Evolutionary conservation across 805 yeast genomes (phyloP), one percentile per base, ranked within the genome.

Genomic region (Zygotorulaspora sp.): DNA sequence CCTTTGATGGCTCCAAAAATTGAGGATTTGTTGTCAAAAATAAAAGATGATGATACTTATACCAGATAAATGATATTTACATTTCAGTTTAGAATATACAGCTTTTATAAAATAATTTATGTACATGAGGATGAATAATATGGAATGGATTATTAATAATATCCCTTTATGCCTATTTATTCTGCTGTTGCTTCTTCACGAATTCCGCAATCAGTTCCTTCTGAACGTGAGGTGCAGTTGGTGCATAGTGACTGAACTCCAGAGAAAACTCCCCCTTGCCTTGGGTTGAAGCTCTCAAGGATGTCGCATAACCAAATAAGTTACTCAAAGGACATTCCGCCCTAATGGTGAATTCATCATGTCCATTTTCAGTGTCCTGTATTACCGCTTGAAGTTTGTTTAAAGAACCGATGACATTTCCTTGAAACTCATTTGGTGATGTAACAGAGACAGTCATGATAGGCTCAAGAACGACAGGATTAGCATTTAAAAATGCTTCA

Each of bases 211-310:
- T 81, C 67, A 92, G 74, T 67, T 90, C 84, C 58, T 73, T 83
- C 68, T 92, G 98, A 49, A 90, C 72, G 50, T 87, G 96, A 24
- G 90, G 86, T 32, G 94, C 75, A 36, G 94, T 83, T 50, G 95
- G 96, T 35, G 90, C 78, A 63, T 90, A 92, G 57, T 87, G 84
- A 60, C 84, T 81, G 70, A 92, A 92, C 64, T 92, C 99, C 64
- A 92, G 74, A 2, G 96, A 77, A 65, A 92, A 92, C 68, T 94
- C 97, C 57, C 99, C 98, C 63, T 92, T 92, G 67, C 99, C 99
- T 67, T 92, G 98, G 11, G 98, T 90, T 43, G 85, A 79, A 14
- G 98, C 97, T 72, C 99, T 83, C 59, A 92, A 73, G 17, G 86
- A 78, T 6, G 97, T 85, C 6, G 97, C 96, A 60, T 92, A 86